Evolutionary conservation across 2,329 filamentous ascomycete genomes (phyloP), one percentile per base, ranked within the genome.

Genomic region (Pseudogymnoascus sp.): DNA sequence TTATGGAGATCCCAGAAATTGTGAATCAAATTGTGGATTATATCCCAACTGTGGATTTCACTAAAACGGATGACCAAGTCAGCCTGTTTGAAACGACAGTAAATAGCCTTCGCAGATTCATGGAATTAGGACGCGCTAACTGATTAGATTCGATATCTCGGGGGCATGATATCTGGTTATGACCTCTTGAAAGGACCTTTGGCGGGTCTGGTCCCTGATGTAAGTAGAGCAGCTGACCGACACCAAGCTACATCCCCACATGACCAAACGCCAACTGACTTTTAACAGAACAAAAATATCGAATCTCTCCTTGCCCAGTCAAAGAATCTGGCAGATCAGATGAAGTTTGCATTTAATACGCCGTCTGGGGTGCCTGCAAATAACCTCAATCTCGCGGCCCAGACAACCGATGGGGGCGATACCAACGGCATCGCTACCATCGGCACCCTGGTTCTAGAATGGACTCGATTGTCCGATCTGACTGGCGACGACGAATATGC

Each of bases 61-160:
- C 82, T 43, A 77, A 79, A 9, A 89, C 88, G 0, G 70, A 79
- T 1, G 59, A 65, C 7, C 75, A 79, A 8, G 85, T 96, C 59
- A 93, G 88, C 38, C 76, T 96, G 6, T 96, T 96, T 70, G 92
- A 96, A 76, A 96, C 91, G 0, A 96, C 90, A 0, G 96, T 96
- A 71, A 87, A 92, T 28, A 96, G 96, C 70, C 77, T 96, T 0
- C 92, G 85, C 8, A 16, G 11, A 16, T 18, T 34, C 12, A 11
- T 3, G 14, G 4, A 31, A 12, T 56, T 11, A 2, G 4, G 11
- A 18, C n/a, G 8, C 23, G 49, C 28, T 56, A 34, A 56, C 28
- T 56, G 11, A 36, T 34, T 21, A 56, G 1, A 96, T 96, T 71
- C 87, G 91, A 16, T 96, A 96, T 69, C 77, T 96, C 0, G 91